Base-by-base conservation (phyloP, 2,329 filamentous ascomycete species). In the Verticillium nonalfalfae region DNA sequence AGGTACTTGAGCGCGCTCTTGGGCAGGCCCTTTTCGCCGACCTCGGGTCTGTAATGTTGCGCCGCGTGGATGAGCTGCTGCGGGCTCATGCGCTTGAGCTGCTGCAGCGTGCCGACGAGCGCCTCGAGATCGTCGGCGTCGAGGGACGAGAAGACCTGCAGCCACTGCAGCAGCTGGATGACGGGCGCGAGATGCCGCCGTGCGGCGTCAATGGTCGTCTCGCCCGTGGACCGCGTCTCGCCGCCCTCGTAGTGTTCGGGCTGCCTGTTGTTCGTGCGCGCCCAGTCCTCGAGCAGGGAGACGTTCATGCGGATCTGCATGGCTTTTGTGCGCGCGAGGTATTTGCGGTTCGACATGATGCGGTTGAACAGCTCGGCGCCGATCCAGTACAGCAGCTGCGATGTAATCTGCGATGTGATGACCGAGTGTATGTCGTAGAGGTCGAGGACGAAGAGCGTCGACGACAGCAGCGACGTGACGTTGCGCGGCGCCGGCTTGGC, bases 221-320 rank as follows among this genome's bases (percentile, higher is more conserved):
- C 95, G 3, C 94, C 94, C 1, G 88, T 91, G 7, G 90, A 87
- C 18, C 84, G 90, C 75, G 91, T 93, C 59, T 94, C 93, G 18
- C 94, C 94, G 68, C 93, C 90, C 74, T 99, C 94, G 73, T 92
- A 98, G 75, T 98, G 94, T 71, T 98, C 95, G 1, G 95, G 93
- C 67, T 96, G 89, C 34, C 95, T 86, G 72, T 97, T 98, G 75
- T 99, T 99, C 15, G 86, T 84, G 35, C 94, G 85, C 1, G 95
- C 94, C 95, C 95, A 99, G 71, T 99, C 95, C 74, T 99, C 95
- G 21, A 99, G 79, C 7, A 88, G 89, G 0, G 95, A 98, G 7
- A 99, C 87, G 72, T 99, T 99, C 93, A 99, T 98, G 67, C 95
- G 91, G 68, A 99, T 98, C 74, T 99, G 95, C 95, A 99, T 99